Evolutionary conservation across 345 rosid genomes (phyloP).

Genomic region (Rhizophora apiculata): DNA sequence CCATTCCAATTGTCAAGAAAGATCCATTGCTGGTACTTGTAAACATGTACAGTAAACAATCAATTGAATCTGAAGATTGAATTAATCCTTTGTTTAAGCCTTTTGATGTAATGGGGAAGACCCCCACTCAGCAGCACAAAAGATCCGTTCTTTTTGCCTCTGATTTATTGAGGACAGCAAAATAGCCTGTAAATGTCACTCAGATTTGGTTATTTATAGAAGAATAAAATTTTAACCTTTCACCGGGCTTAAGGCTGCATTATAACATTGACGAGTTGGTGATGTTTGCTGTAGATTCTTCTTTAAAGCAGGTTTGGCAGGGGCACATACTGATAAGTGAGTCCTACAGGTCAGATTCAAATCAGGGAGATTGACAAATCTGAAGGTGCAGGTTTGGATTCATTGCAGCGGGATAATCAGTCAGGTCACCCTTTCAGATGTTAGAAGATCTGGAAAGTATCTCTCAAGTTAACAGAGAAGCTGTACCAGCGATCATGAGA

Average conservation of each 20-base stretch:
- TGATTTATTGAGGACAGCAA: constrained; percentile 31
- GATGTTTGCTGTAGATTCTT: neutral
- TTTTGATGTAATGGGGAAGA: constrained; percentile 12
- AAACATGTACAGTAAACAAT: constrained; percentile 35
- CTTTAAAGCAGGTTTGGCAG: neutral
- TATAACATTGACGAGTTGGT: neutral
- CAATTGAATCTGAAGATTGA: constrained; percentile 21
- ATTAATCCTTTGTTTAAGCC: constrained; percentile 24
- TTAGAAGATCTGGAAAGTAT: too few relatives aligned
- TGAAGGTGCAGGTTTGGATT: neutral
- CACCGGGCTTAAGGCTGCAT: neutral
- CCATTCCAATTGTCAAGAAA: neutral
- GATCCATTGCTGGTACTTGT: constrained; percentile 21
- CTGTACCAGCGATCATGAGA: too few relatives aligned
- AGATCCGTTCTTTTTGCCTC: constrained; percentile 16
- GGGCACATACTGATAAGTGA: neutral
- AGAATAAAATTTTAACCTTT: neutral
- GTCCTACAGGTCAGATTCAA: neutral
- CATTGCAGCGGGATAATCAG: too few relatives aligned
- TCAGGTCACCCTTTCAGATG: too few relatives aligned
- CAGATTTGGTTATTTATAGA: constrained; percentile 27
- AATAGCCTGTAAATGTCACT: constrained; percentile 36
- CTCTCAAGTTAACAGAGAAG: too few relatives aligned
- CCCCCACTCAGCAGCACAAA: constrained; percentile 23
- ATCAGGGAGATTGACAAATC: neutral